phyloP scores from a whole-genome alignment of 2,329 filamentous ascomycete species.

The Fusarium sp. region DNA sequence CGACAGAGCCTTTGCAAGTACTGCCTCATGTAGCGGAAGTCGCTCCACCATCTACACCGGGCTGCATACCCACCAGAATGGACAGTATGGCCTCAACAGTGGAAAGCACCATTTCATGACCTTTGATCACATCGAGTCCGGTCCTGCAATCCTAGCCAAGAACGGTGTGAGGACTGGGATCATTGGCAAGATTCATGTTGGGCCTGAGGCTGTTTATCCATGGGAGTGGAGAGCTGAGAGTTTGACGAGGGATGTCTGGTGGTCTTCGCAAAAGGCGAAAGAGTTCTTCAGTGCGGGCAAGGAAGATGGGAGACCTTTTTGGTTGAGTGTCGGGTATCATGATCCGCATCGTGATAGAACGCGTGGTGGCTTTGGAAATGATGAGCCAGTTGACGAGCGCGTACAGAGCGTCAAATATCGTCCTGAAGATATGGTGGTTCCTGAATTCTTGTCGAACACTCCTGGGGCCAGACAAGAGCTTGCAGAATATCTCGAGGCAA shows the following conservation, averaged over 20 bases:
- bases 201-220: conserved; percentile 39
- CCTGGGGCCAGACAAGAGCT: conserved; percentile 55
- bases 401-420: conserved; percentile 24
- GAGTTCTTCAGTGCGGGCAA: neutral
- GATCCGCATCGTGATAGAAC: neutral
- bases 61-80: conserved; percentile 59
- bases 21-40: conserved; percentile 59
- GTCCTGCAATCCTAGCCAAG: conserved; percentile 51
- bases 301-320: neutral
- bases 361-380: neutral
- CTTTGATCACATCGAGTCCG: conserved; percentile 54
- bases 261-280: neutral
- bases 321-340: neutral
- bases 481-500: conserved; percentile 54
- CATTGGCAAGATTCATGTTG: conserved; percentile 60
- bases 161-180: conserved; percentile 58
- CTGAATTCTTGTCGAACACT: conserved; percentile 53
- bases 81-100: conserved; percentile 54
- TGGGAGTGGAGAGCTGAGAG: neutral
- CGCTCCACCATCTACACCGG: conserved; percentile 60
- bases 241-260: neutral
- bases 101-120: conserved; percentile 54
- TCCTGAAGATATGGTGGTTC: conserved; percentile 51
- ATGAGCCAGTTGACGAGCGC: neutral
- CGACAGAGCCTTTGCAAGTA: conserved; percentile 50